Conservation (phyloP, 148 eudicot genomes). For the Vaccinium corymbosum region DNA sequence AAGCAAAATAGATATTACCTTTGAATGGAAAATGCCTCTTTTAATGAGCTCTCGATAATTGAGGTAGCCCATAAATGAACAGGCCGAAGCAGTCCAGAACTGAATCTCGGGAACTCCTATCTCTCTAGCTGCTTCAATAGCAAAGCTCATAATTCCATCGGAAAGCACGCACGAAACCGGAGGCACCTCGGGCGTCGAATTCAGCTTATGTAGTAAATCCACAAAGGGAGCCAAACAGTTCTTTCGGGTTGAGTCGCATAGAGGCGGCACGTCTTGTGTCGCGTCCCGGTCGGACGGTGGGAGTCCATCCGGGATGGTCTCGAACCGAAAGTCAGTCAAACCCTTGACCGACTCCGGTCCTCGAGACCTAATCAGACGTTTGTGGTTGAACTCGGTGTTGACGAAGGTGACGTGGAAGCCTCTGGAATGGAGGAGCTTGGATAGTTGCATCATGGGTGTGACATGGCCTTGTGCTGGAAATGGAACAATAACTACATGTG, state of each 20-base stretch:
- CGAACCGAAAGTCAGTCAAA: neutral
- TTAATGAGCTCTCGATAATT: slow-evolving; percentile 3
- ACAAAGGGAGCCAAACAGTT: neutral
- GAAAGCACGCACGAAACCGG: neutral
- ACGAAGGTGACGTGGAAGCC: slow-evolving; percentile 5
- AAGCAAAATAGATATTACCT: neutral
- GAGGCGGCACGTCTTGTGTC: neutral
- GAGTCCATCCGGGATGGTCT: neutral
- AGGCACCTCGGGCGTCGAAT: slow-evolving; percentile 1
- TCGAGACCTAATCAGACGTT: neutral
- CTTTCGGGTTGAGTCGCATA: neutral
- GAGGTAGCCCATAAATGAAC: slow-evolving; percentile 14
- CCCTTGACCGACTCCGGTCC: neutral
- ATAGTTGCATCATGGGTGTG: neutral
- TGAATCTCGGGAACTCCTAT: slow-evolving; percentile 5
- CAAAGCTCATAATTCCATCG: slow-evolving; percentile 14
- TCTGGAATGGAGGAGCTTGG: slow-evolving; percentile 6
- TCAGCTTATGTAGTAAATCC: neutral
- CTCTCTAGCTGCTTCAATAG: slow-evolving; percentile 5
- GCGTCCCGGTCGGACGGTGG: slow-evolving; percentile 1
- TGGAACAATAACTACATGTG: neutral
- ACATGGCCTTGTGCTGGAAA: slow-evolving; percentile 7
- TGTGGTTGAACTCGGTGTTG: slow-evolving; percentile 8
- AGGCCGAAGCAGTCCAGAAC: slow-evolving; percentile 18
- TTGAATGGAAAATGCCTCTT: slow-evolving; percentile 14